Evolutionary conservation across 192 early-diverging fungal species (phyloP).

Genomic region (Linnemannia exigua): DNA sequence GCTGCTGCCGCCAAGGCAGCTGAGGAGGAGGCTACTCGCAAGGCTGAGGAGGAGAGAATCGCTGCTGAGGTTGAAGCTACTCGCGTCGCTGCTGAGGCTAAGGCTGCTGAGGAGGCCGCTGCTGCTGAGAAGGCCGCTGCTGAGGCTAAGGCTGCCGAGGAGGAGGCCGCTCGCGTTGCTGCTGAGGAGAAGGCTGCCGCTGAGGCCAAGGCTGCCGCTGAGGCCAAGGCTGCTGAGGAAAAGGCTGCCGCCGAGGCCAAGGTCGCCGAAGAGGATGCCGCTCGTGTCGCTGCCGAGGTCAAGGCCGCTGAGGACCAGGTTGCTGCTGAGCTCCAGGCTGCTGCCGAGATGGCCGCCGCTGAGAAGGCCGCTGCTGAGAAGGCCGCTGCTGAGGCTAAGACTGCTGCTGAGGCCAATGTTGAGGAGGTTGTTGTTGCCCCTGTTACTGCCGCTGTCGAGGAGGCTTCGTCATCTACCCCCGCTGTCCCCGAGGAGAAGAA

Average conservation of each 20-base stretch:
- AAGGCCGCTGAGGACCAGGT: slow-evolving; percentile 9
- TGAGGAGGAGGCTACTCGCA: slow-evolving; percentile 13
- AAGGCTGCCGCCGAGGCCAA: slow-evolving; percentile 15
- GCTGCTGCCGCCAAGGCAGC: slow-evolving; percentile 4
- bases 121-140: slow-evolving; percentile 22
- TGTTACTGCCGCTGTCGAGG: slow-evolving; percentile 26
- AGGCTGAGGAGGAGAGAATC: slow-evolving; percentile 2
- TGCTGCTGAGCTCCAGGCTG: slow-evolving; percentile 32
- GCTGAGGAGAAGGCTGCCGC: slow-evolving; percentile 26
- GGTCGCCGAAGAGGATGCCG: slow-evolving; percentile 18
- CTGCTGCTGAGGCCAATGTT: neutral
- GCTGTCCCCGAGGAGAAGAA: slow-evolving; percentile 27
- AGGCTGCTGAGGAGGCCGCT: slow-evolving; percentile 8
- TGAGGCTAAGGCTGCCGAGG: slow-evolving; percentile 29
- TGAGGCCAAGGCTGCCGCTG: slow-evolving; percentile 24
- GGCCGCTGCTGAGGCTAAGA: neutral
- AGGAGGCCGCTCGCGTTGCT: slow-evolving; percentile 29
- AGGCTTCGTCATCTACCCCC: slow-evolving; percentile 16
- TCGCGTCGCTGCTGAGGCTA: slow-evolving; percentile 22
- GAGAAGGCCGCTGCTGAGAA: slow-evolving; percentile 18
- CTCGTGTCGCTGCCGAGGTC: slow-evolving; percentile 23
- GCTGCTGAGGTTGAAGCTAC: slow-evolving; percentile 20
- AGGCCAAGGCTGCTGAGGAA: slow-evolving; percentile 19
- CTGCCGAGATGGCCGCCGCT: slow-evolving; percentile 12
- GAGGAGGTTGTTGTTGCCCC: slow-evolving; percentile 9